Conservation (phyloP, 257 asterid genomes). For the Gentiana macrophylla region DNA sequence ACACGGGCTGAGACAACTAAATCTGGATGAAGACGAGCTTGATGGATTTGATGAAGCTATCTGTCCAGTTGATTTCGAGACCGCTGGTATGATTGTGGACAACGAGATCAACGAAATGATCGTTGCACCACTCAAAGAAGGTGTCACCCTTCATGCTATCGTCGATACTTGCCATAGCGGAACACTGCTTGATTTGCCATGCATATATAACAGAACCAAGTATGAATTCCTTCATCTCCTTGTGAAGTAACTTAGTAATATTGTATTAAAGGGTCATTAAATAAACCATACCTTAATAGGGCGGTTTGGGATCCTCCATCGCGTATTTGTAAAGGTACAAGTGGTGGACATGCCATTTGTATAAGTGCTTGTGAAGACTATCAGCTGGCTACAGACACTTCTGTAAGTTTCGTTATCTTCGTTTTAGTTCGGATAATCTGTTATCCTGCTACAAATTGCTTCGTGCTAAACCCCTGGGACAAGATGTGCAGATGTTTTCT, state of each 20-base stretch:
- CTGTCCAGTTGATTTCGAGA: constrained; percentile 58
- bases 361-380: constrained; percentile 76
- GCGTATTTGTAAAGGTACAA: constrained; percentile 35
- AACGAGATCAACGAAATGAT: constrained; percentile 41
- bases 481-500: constrained; percentile 37
- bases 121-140: constrained; percentile 37
- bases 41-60: constrained; percentile 43
- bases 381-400: constrained; percentile 68
- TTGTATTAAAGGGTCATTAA: neutral
- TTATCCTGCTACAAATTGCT: neutral
- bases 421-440: neutral
- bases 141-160: constrained; percentile 60
- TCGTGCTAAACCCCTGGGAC: neutral
- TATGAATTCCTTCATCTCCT: constrained; percentile 8
- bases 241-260: neutral
- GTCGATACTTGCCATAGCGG: constrained; percentile 82
- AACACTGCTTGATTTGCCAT: constrained; percentile 57
- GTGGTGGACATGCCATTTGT: constrained; percentile 59
- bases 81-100: constrained; percentile 45
- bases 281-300: constrained; percentile 12
- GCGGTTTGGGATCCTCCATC: constrained; percentile 48
- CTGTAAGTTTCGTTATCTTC: constrained; percentile 22
- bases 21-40: constrained; percentile 19
- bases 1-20: constrained; percentile 25
- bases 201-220: constrained; percentile 28